A percentile compares a stretch with the other conserved stretches of the same genome.
phyloP scores from a whole-genome alignment of 345 rosid genomes.

The Corchorus capsularis region DNA sequence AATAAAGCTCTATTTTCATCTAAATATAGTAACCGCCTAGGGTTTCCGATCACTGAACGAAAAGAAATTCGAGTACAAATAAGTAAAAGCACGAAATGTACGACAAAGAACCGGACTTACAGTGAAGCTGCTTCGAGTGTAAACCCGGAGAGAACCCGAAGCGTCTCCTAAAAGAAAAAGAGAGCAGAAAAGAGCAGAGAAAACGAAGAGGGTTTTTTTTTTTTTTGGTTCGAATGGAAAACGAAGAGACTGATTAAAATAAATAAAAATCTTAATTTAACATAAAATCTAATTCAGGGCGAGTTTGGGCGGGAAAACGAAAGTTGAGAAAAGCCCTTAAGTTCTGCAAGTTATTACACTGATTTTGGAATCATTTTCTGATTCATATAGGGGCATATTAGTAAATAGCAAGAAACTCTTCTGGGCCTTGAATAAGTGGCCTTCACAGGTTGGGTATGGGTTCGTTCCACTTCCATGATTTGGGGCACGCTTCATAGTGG shows the following conservation, averaged over 20 bases:
- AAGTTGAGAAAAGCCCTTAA: slow-evolving; percentile 3
- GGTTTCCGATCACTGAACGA: background rate
- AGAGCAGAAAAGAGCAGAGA: background rate
- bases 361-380: background rate
- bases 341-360: slow-evolving; percentile 9
- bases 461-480: background rate
- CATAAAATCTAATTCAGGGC: slow-evolving; percentile 1
- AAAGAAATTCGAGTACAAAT: background rate
- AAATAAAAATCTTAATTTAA: too few relatives aligned
- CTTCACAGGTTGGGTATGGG: background rate
- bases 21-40: background rate
- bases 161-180: background rate
- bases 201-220: background rate
- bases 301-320: slow-evolving; percentile 37
- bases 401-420: background rate
- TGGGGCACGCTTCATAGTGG: slow-evolving; percentile 11
- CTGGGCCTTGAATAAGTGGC: background rate
- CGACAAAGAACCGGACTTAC: background rate
- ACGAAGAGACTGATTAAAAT: too few relatives aligned
- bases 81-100: slow-evolving; percentile 10
- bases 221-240: background rate
- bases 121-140: background rate
- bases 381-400: background rate
- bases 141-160: background rate
- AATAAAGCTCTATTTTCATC: background rate